Evolutionary conservation across 225 moss, liverwort and hornwort species (phyloP).

Genomic region (Thuidium tamariscinum): DNA sequence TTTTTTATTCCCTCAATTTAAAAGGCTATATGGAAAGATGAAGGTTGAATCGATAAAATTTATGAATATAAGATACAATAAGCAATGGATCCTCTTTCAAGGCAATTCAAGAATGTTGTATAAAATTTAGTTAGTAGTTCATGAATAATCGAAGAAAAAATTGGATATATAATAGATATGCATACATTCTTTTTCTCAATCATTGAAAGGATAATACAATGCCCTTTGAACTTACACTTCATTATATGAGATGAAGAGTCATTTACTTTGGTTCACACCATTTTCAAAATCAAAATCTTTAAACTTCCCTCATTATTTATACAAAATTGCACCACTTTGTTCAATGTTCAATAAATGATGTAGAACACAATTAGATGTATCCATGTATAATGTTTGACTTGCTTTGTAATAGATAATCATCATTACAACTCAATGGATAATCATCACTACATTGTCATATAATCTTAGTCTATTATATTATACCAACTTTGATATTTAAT

Average conservation of each 20-base stretch:
- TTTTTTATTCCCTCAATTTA: background rate
- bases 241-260: background rate
- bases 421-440: background rate
- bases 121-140: background rate
- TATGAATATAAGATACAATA: rapidly evolving
- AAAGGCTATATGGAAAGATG: too few relatives aligned
- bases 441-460: background rate
- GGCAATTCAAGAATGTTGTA: background rate
- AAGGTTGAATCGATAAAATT: background rate
- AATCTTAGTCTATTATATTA: background rate
- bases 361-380: too few relatives aligned
- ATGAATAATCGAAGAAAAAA: background rate
- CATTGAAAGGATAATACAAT: background rate
- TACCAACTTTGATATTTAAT: background rate
- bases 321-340: background rate
- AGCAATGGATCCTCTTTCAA: rapidly evolving
- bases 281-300: background rate
- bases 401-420: background rate
- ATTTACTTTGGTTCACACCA: background rate
- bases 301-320: background rate
- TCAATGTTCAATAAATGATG: background rate
- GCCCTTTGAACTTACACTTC: background rate
- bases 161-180: background rate
- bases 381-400: too few relatives aligned
- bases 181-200: background rate